Evolutionary conservation across 139 green algal species (phyloP), one percentile per base, ranked within the genome.

Genomic region (Parachlorella kessleri): DNA sequence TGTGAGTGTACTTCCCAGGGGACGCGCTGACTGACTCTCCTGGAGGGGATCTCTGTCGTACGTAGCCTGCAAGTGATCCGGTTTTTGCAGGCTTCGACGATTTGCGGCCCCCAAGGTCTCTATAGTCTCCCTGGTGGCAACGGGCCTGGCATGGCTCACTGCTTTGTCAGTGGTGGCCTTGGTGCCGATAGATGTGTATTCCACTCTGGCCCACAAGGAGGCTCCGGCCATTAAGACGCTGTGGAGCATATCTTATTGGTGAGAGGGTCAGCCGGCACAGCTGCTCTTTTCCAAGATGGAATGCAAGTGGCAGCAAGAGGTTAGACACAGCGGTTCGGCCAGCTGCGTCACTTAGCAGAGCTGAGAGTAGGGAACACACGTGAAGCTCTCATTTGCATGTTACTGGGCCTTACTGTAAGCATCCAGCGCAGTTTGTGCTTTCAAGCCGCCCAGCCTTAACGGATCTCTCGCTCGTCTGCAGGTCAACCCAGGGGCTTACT

Each of bases 121-220:
- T 0, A 48, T 85, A 1, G 63, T 91, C 6, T 87, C 94, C 1
- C 68, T 85, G 28, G 28, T 89, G 3, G 83, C 85, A 24, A 91
- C 90, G 5, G 86, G 75, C 0, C 91, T 94, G 53, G 90, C 87
- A 1, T 98, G 95, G 95, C 81, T 96, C 0, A 95, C 93, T 0
- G 91, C 92, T 37, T 88, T 98, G 67, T 91, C 84, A 2, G 90
- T 98, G 14, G 86, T 98, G 2, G 87, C 93, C 1, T 82, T 97
- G 6, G 92, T 97, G 55, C 95, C 95, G 3, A 79, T 98, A 14
- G 94, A 98, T 73, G 88, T 96, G 2, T 96, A 84, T 73, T 77
- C 84, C 26, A 92, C 90, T 4, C 72, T 87, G 28, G 38, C 81
- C 14, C n/a, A 83, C 54, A 63, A 81, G 26, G 55, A 72, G 2